Conservation (phyloP, 352 stramenopile genomes). For the Pythium rishiriense region DNA sequence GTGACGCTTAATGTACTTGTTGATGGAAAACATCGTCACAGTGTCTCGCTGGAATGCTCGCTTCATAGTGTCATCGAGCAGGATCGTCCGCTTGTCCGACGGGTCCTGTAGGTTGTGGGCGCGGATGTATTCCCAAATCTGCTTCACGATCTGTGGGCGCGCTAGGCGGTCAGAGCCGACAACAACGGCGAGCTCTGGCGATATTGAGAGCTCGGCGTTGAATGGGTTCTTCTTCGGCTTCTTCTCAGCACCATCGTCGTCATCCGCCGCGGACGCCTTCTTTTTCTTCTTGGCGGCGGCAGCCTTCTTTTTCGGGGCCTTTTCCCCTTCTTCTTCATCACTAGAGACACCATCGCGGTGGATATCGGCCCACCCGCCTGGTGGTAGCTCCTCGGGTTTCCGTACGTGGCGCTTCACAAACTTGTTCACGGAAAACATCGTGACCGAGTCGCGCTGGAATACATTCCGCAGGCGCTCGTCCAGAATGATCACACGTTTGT, state of each 20-base stretch:
- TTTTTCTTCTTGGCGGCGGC: constrained; percentile 58
- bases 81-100: constrained; percentile 91
- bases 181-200: constrained; percentile 74
- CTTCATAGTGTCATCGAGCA: constrained; percentile 88
- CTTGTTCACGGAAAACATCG: constrained; percentile 90
- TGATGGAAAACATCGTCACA: constrained; percentile 90
- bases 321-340: constrained; percentile 69
- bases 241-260: constrained; percentile 49
- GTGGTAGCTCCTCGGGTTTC: constrained; percentile 65
- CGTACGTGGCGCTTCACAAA: constrained; percentile 85
- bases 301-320: constrained; percentile 65
- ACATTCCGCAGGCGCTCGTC: constrained; percentile 83
- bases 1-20: constrained; percentile 89
- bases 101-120: constrained; percentile 95
- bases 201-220: constrained; percentile 74
- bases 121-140: constrained; percentile 96
- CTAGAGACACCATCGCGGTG: constrained; percentile 76
- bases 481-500: constrained; percentile 92
- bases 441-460: constrained; percentile 83
- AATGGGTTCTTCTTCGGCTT: constrained; percentile 70
- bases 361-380: constrained; percentile 75
- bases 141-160: constrained; percentile 92
- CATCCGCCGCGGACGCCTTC: constrained; percentile 34
- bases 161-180: constrained; percentile 82
- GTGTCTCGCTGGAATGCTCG: constrained; percentile 80